Base-by-base conservation (phyloP, 768 basidiomycete species). In the Artomyces pyxidatus region DNA sequence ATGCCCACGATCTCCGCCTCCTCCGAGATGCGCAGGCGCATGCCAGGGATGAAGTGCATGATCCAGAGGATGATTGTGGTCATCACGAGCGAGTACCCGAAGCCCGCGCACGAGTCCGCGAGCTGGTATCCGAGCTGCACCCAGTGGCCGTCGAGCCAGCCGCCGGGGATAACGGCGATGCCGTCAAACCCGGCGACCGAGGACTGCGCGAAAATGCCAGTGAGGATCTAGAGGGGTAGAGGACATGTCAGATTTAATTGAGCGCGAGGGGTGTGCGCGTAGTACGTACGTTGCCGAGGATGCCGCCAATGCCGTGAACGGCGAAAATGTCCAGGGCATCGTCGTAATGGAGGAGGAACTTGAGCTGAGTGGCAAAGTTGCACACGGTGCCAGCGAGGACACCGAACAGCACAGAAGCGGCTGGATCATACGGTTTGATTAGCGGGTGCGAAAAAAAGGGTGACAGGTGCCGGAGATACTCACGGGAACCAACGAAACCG, bases 281-380 rank as follows among this genome's bases (percentile, higher is more conserved):
- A n/a, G 7, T 32, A 53, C 62, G 12, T 48, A 67, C 60, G 63
- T 90, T 91, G 14, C 87, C 88, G 42, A 86, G 76, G 29, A 90
- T 61, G 28, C 89, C 88, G 49, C 90, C 90, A 40, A 92, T 62
- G 27, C 73, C 78, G 59, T 90, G 88, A 14, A 83, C 83, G 4
- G 94, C 91, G 60, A 95, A 96, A 61, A 97, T 92, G 74, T 91
- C 88, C 16, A 91, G 77, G 12, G 85, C 76, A 61, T 91, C 88
- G 52, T 91, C 88, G 57, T 81, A 88, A 26, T 73, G 71, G 55
- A 81, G 70, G 25, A 87, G 42, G 63, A 87, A 90, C 70, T 97
- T 98, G 62, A 98, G 76, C 58, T 95, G 85, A 3, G 95, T 97
- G n/a, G 91, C 88, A 64, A 90, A 91, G 68, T 98, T 98, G 71